These are phyloP conservation scores for Albophoma yamanashiensis DNA, from an alignment of 2,329 filamentous ascomycete species.

Conservation along the genomic window DNA sequence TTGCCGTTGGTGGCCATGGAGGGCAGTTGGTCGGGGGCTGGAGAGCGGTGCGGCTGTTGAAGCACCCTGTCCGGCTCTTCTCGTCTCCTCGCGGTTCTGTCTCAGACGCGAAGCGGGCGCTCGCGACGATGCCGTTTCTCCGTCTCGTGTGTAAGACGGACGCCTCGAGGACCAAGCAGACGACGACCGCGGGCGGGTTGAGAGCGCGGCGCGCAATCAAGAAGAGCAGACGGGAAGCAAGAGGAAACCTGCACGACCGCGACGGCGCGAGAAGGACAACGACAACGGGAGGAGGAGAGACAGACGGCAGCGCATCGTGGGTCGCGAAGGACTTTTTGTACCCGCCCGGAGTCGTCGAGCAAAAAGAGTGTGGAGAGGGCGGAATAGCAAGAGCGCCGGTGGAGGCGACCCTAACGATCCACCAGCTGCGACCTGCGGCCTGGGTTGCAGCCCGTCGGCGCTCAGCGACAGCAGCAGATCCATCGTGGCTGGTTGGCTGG, in stretches of 20 bases:
- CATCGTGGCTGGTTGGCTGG: neutral
- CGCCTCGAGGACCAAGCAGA: neutral
- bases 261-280: neutral
- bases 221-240: no score
- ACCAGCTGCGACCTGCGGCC: neutral
- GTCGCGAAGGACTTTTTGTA: slow-evolving; percentile 4
- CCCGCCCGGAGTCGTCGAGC: neutral
- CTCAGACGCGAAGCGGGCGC: neutral
- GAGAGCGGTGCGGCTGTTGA: neutral
- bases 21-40: neutral
- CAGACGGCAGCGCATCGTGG: neutral
- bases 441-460: neutral
- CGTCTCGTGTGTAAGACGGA: neutral
- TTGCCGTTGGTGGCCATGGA: neutral
- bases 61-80: neutral
- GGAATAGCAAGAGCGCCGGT: neutral
- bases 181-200: neutral
- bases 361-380: neutral
- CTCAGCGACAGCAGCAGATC: neutral
- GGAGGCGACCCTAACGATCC: neutral
- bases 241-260: neutral
- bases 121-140: no score
- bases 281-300: neutral
- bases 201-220: neutral
- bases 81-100: neutral